phyloP scores from a whole-genome alignment of 345 rosid species.

The Melaleuca quinquenervia region DNA sequence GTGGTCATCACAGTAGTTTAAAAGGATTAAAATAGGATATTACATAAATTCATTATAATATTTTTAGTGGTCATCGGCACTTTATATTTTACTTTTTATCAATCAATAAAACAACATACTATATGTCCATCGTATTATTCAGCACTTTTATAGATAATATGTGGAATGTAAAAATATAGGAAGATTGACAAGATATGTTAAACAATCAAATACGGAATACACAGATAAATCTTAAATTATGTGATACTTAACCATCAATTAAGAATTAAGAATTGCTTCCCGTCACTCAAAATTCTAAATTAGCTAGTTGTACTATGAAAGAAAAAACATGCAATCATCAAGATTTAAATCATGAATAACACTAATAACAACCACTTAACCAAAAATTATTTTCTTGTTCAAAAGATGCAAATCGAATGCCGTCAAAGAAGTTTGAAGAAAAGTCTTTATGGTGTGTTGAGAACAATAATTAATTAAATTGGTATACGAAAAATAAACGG shows the following conservation, averaged over 20 bases:
- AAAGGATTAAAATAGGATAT: background rate
- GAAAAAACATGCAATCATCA: background rate
- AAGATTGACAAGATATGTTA: background rate
- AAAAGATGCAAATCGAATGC: too few species aligned
- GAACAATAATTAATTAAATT: too few species aligned
- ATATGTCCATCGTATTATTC: background rate
- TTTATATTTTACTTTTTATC: background rate
- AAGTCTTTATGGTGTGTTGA: too few species aligned
- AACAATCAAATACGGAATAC: background rate
- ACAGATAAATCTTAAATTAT: background rate
- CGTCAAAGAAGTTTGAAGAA: too few species aligned
- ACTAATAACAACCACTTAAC: background rate
- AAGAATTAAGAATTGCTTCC: background rate
- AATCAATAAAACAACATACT: background rate
- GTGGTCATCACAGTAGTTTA: background rate
- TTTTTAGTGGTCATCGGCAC: background rate
- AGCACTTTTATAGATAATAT: background rate
- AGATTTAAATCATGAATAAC: background rate
- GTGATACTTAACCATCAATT: background rate
- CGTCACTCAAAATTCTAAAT: fast-evolving
- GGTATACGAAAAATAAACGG: too few species aligned
- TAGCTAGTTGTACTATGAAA: background rate
- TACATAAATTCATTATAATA: background rate
- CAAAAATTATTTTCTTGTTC: too few species aligned
- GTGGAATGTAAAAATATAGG: background rate